phyloP scores from a whole-genome alignment of 768 basidiomycete species.

The Tulasnella sp. region DNA sequence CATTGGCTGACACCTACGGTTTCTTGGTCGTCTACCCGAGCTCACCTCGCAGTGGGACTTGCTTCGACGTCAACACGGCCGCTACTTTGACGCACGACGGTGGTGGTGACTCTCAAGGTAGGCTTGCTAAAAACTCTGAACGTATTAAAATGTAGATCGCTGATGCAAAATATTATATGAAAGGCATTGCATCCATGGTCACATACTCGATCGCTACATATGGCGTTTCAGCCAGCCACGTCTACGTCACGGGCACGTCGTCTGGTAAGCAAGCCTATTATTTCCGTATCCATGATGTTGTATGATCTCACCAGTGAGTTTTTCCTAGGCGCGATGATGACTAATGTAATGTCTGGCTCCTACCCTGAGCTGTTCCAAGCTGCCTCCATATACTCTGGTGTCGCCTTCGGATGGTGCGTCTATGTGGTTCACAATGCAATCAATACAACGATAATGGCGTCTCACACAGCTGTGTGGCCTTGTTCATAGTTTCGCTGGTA shows the following conservation, averaged over 20 bases:
- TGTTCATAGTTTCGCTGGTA: conserved; percentile 37
- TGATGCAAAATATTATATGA: too few species aligned
- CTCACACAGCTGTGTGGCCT: too few species aligned
- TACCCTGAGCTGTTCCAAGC: conserved; percentile 28
- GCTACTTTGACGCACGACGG: conserved; percentile 44
- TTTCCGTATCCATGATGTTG: neutral
- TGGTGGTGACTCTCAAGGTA: conserved; percentile 33
- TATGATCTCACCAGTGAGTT: too few species aligned
- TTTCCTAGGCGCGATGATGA: conserved; percentile 39
- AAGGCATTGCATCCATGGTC: conserved; percentile 6
- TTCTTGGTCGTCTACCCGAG: conserved; percentile 42
- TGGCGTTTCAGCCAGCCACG: conserved; percentile 23
- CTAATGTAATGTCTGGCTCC: conserved; percentile 28
- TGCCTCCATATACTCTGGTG: conserved; percentile 12
- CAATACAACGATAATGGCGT: too few species aligned
- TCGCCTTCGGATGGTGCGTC: conserved; percentile 31
- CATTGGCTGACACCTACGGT: conserved; percentile 37
- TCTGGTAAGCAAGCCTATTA: conserved; percentile 29
- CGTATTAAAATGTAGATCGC: too few species aligned
- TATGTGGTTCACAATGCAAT: too few species aligned
- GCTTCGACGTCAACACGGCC: conserved; percentile 17
- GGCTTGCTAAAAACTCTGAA: too few species aligned
- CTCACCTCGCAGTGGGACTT: neutral
- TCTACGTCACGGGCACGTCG: conserved; percentile 41
- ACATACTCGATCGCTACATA: neutral